Conservation (phyloP, 768 basidiomycete genomes). For the Gyrodon lividus region DNA sequence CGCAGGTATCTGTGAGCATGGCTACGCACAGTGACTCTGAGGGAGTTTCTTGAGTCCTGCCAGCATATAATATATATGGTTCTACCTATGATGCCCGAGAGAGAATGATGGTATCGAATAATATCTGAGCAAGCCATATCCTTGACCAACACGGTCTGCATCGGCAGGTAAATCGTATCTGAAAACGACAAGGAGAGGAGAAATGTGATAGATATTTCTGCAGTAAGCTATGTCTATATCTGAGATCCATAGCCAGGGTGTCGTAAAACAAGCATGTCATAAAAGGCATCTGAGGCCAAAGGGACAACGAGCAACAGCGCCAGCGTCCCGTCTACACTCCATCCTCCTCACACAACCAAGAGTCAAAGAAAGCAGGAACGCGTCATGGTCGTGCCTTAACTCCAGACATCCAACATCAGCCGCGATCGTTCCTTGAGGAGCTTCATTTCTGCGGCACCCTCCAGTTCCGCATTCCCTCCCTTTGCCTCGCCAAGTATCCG, state of each 20-base stretch:
- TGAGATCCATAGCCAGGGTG: constrained; percentile 12
- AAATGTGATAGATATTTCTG: constrained; percentile 14
- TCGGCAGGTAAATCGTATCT: no score
- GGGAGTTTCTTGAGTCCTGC: no score
- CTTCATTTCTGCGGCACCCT: constrained; percentile 91
- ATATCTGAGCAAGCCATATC: no score
- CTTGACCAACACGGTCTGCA: no score
- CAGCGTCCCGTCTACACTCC: not conserved
- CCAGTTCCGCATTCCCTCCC: constrained; percentile 83
- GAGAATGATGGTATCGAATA: no score
- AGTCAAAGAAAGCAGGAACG: not conserved
- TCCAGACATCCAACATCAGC: constrained; percentile 88
- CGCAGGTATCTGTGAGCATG: no score
- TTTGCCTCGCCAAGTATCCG: constrained; percentile 89
- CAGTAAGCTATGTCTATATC: constrained; percentile 18
- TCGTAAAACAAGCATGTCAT: constrained; percentile 8
- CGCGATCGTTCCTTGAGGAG: constrained; percentile 91
- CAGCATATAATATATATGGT: no score
- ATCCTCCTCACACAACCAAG: not conserved
- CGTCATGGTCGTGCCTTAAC: constrained; percentile 39
- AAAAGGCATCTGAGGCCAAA: no score
- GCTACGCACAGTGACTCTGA: no score
- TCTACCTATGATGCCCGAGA: no score
- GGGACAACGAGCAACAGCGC: not conserved
- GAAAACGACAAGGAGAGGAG: not conserved